Percentiles rank a stretch among this genome's conserved stretches.
phyloP scores from a whole-genome alignment of 148 eudicot genomes.

The Persicaria maculosa region DNA sequence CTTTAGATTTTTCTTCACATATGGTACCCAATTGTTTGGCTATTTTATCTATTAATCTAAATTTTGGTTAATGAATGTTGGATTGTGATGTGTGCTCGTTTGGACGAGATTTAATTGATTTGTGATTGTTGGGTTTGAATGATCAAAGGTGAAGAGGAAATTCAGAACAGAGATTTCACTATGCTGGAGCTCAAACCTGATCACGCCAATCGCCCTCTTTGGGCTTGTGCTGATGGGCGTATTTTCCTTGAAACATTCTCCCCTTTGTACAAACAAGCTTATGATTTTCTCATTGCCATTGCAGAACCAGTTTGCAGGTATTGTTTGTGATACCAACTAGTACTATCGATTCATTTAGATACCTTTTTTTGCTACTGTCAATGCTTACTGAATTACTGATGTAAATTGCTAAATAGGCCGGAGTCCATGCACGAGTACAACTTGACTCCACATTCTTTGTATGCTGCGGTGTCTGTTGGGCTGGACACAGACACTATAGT shows the following conservation, averaged over 20 bases:
- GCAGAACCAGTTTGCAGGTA: conserved; percentile 99
- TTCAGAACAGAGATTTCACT: conserved; percentile 70
- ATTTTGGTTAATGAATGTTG: neutral
- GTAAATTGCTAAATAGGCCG: conserved; percentile 25
- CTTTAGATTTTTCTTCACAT: neutral
- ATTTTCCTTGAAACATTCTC: conserved; percentile 97
- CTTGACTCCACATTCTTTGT: conserved; percentile 91
- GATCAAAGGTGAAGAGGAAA: conserved; percentile 33
- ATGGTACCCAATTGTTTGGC: too few species aligned
- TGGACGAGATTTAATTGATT: conserved; percentile 4
- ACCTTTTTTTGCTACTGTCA: neutral
- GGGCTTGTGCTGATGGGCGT: conserved; percentile 99
- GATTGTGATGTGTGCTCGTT: neutral
- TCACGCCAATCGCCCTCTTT: conserved; percentile 79
- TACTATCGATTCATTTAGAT: neutral
- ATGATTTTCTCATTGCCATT: conserved; percentile 95
- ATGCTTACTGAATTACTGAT: neutral
- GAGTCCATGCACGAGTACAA: conserved; percentile 92
- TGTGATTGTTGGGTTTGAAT: conserved; percentile 12
- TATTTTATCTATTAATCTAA: neutral
- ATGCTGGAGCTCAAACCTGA: conserved; percentile 89
- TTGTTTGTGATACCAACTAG: neutral
- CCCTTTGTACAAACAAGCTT: conserved; percentile 87
- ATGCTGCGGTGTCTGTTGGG: conserved; percentile 97
- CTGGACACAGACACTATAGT: conserved; percentile 92